Evolutionary conservation across 129 eudicot species (phyloP).

Genomic region (Rutidosis leptorrhynchoides): DNA sequence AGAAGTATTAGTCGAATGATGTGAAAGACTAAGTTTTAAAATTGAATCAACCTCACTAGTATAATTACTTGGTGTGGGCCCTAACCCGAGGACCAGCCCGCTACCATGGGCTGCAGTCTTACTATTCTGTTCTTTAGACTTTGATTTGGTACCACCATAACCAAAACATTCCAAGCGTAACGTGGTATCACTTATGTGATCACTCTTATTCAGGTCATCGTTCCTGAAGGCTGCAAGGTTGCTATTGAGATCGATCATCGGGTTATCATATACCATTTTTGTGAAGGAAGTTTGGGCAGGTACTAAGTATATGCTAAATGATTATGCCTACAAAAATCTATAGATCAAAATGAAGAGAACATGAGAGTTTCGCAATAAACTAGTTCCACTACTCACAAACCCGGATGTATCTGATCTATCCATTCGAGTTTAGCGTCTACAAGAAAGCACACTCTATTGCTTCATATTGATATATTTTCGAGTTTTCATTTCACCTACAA

Average conservation of each 20-base stretch:
- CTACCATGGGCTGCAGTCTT: slow-evolving; percentile 47
- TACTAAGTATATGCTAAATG: not conserved
- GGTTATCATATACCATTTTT: slow-evolving; percentile 28
- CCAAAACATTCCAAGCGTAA: slow-evolving; percentile 73
- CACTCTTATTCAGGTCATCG: slow-evolving; percentile 30
- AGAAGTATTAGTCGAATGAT: slow-evolving; percentile 34
- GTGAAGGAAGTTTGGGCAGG: slow-evolving; percentile 11
- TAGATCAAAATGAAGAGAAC: slow-evolving; percentile 49
- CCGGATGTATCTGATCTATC: slow-evolving; percentile 78
- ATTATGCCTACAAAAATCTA: slow-evolving; percentile 23
- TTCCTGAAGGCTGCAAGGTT: slow-evolving; percentile 30
- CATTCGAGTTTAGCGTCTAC: slow-evolving; percentile 39
- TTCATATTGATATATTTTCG: slow-evolving; percentile 16
- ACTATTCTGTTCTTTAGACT: slow-evolving; percentile 20
- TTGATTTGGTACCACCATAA: slow-evolving; percentile 33
- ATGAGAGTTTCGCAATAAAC: slow-evolving; percentile 28
- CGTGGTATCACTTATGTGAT: slow-evolving; percentile 58
- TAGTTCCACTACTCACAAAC: slow-evolving; percentile 77
- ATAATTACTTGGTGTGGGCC: slow-evolving; percentile 56
- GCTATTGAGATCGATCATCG: slow-evolving; percentile 42
- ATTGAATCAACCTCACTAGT: slow-evolving; percentile 23
- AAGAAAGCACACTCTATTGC: slow-evolving; percentile 1
- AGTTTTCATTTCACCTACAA: slow-evolving; percentile 45
- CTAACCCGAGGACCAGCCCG: slow-evolving; percentile 79
- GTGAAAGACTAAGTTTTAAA: slow-evolving; percentile 53